These are phyloP conservation scores for Trypanosoma mega DNA, from an alignment of 208 protist species.

Conservation along the genomic window DNA sequence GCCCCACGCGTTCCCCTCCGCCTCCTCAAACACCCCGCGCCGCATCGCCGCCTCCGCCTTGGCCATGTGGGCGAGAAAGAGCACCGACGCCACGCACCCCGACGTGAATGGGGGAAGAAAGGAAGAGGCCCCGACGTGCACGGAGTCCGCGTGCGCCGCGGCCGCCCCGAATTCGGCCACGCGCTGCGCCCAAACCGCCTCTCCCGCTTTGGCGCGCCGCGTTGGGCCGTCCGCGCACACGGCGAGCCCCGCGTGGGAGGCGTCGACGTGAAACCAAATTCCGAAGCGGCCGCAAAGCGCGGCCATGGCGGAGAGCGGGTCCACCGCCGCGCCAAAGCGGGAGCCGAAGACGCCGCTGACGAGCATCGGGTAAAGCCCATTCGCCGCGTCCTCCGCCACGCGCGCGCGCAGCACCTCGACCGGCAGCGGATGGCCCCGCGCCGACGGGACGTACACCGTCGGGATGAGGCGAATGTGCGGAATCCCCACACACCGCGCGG, in stretches of 20 bases:
- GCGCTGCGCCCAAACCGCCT: conserved; percentile 8
- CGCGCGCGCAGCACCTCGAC: conserved; percentile 41
- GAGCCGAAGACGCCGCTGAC: conserved; percentile 61
- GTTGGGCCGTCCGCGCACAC: too few species aligned
- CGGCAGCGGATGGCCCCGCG: conserved; percentile 45
- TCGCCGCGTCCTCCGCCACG: conserved; percentile 62
- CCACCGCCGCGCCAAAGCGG: conserved; percentile 45
- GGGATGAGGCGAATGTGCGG: conserved; percentile 53
- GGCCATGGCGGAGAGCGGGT: conserved; percentile 45
- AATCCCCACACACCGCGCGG: conserved; percentile 58
- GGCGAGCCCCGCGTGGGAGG: conserved; percentile 41
- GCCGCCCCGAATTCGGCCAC: conserved; percentile 6
- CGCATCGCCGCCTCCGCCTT: conserved; percentile 17
- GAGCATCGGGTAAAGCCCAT: conserved; percentile 60
- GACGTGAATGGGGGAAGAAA: conserved; percentile 17
- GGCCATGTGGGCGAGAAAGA: conserved; percentile 20
- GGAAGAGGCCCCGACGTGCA: conserved; percentile 24
- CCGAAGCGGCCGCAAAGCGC: conserved; percentile 49
- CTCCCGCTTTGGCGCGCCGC: too few species aligned
- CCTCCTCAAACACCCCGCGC: conserved; percentile 5
- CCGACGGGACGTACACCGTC: conserved; percentile 30
- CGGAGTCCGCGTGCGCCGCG: conserved; percentile 17
- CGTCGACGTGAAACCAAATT: conserved; percentile 78
- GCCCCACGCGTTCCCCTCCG: conserved; percentile 17
- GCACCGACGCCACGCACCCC: conserved; percentile 7